These are phyloP conservation scores for Gossypium rotundifolium DNA, from an alignment of 345 rosid species.

Conservation along the genomic window DNA sequence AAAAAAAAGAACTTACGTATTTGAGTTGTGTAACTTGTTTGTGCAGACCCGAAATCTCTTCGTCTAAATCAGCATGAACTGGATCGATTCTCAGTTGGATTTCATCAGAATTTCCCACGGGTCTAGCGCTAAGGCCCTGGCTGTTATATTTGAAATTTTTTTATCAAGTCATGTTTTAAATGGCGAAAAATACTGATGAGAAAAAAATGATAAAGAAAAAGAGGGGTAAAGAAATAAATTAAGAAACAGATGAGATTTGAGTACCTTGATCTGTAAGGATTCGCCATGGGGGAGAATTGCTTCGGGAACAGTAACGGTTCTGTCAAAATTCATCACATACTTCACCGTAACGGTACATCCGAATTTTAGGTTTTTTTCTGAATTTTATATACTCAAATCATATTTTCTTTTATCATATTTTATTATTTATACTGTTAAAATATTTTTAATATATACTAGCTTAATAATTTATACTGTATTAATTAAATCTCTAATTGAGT, in stretches of 20 bases:
- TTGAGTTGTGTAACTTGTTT: constrained; percentile 27
- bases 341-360: no score
- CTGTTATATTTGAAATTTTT: constrained; percentile 3
- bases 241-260: background rate
- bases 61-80: constrained; percentile 24
- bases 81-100: constrained; percentile 32
- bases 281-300: constrained; percentile 19
- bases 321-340: background rate
- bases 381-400: no score
- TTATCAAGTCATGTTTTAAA: background rate
- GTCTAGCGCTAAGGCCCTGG: constrained; percentile 28
- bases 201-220: no score
- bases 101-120: constrained; percentile 24
- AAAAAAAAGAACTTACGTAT: constrained; percentile 12
- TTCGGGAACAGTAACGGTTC: background rate
- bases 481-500: no score
- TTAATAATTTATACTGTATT: no score
- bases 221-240: background rate
- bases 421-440: no score
- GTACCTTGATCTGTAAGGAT: constrained; percentile 33
- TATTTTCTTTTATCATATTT: no score
- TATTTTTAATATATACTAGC: no score
- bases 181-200: background rate
- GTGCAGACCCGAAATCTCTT: constrained; percentile 23
- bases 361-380: no score